A percentile compares a stretch with the other conserved stretches of the same genome.
Evolutionary conservation across 441 rosid species (phyloP).

Genomic region (Bocquillonia castaneifolia): DNA sequence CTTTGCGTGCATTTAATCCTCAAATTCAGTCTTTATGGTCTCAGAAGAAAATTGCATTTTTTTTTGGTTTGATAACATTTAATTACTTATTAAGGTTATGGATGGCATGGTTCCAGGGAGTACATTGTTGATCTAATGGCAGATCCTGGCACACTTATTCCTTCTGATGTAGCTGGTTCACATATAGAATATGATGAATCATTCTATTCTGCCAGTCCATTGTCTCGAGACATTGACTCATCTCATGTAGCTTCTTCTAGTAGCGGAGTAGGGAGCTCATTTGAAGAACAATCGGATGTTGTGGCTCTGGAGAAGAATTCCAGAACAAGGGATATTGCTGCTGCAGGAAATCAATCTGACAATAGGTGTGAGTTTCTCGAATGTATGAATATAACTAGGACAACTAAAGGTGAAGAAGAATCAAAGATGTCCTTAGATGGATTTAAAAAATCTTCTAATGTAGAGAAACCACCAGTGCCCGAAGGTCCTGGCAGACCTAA

Average conservation of each 20-base stretch:
- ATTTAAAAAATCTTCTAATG: constrained; percentile 25
- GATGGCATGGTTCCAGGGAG: constrained; percentile 70
- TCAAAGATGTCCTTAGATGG: constrained; percentile 36
- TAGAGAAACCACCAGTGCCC: constrained; percentile 34
- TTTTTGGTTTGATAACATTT: constrained; percentile 5
- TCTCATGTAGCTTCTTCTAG: constrained; percentile 61
- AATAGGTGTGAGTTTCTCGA: constrained; percentile 33
- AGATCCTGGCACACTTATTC: constrained; percentile 95
- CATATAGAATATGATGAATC: constrained; percentile 58
- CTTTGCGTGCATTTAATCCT: constrained; percentile 11
- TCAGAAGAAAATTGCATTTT: not conserved
- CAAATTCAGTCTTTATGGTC: not conserved
- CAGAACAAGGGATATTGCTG: constrained; percentile 28
- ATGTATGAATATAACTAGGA: constrained; percentile 21
- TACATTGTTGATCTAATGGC: constrained; percentile 96
- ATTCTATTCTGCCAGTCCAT: constrained; percentile 55
- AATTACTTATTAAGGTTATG: constrained; percentile 22
- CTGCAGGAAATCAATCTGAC: constrained; percentile 38
- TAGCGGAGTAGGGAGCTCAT: constrained; percentile 57
- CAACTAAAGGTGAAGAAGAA: constrained; percentile 35
- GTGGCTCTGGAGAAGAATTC: constrained; percentile 43
- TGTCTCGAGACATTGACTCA: constrained; percentile 51
- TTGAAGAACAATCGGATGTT: constrained; percentile 50
- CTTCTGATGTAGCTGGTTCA: constrained; percentile 76
- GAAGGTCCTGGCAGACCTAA: constrained; percentile 50